A percentile compares a stretch with the other conserved stretches of the same genome.
These are phyloP conservation scores for Suillus luteus DNA, from an alignment of 768 basidiomycete genomes.

Conservation along the genomic window DNA sequence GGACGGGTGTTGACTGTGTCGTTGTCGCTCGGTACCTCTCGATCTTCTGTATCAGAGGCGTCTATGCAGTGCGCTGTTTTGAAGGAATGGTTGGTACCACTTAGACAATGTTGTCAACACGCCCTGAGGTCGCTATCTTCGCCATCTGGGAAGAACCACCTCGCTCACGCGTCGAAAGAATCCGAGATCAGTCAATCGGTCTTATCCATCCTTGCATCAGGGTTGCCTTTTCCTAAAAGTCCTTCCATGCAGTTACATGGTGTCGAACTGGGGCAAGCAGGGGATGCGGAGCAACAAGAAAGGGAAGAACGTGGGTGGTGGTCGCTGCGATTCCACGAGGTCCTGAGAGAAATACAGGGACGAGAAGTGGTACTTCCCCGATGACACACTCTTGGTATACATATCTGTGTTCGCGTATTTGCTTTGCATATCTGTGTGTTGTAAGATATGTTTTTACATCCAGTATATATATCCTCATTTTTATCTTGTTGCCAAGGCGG, in stretches of 20 bases:
- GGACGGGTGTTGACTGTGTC: conserved; percentile 37
- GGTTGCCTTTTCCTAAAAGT: conserved; percentile 67
- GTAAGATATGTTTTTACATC: conserved; percentile 1
- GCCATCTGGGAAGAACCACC: conserved; percentile 27
- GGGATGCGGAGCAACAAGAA: conserved; percentile 44
- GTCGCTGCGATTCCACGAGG: conserved; percentile 65
- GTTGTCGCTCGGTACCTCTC: conserved; percentile 27
- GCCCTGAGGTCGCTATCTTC: conserved; percentile 46
- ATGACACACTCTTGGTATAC: not conserved
- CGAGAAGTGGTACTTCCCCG: conserved; percentile 18
- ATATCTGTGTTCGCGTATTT: not conserved
- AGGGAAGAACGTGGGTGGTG: conserved; percentile 77
- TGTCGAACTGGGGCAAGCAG: conserved; percentile 29
- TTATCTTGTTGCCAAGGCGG: conserved; percentile 52
- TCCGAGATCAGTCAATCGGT: conserved; percentile 37
- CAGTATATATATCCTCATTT: not conserved
- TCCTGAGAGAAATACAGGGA: conserved; percentile 54
- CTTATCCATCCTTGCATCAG: conserved; percentile 43
- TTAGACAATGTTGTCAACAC: conserved; percentile 52
- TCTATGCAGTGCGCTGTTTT: conserved; percentile 13
- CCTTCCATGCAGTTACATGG: conserved; percentile 61
- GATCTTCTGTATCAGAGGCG: conserved; percentile 7
- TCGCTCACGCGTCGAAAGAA: conserved; percentile 32
- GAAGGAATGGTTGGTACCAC: conserved; percentile 48
- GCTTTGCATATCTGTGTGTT: conserved; percentile 1